Conservation (phyloP, 2,329 filamentous ascomycete species). For the Epichloe gansuensis region DNA sequence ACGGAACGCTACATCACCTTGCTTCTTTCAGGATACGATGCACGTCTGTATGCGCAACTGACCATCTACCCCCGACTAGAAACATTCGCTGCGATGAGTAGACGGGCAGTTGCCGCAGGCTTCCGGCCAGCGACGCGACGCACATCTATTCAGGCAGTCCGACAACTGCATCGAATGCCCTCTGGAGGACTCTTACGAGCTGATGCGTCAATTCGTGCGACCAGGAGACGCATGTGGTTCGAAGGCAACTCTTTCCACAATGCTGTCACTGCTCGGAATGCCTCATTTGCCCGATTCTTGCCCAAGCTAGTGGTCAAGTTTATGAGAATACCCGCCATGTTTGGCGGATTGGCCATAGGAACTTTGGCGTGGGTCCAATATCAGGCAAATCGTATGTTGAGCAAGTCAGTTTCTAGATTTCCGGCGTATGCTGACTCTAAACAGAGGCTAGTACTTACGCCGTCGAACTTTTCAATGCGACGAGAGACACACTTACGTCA, state of each 20-base stretch:
- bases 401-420: neutral
- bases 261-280: constrained; percentile 49
- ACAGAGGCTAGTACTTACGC: constrained; percentile 36
- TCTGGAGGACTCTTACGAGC: constrained; percentile 57
- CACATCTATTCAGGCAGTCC: constrained; percentile 39
- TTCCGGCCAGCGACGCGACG: constrained; percentile 54
- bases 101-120: constrained; percentile 49
- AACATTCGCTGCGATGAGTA: constrained; percentile 19
- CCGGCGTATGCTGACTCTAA: constrained; percentile 12
- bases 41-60: neutral
- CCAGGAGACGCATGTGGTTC: constrained; percentile 59
- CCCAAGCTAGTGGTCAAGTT: constrained; percentile 90
- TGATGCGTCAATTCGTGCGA: constrained; percentile 47
- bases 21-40: neutral
- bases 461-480: constrained; percentile 56
- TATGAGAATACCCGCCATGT: constrained; percentile 74
- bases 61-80: neutral
- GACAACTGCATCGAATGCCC: constrained; percentile 53
- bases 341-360: constrained; percentile 77
- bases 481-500: constrained; percentile 56
- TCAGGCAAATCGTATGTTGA: constrained; percentile 70
- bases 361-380: constrained; percentile 90
- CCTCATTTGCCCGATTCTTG: constrained; percentile 52
- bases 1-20: neutral
- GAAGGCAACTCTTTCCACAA: constrained; percentile 77